phyloP scores from a whole-genome alignment of 2,329 filamentous ascomycete species.

The Fusarium tjaetaba region DNA sequence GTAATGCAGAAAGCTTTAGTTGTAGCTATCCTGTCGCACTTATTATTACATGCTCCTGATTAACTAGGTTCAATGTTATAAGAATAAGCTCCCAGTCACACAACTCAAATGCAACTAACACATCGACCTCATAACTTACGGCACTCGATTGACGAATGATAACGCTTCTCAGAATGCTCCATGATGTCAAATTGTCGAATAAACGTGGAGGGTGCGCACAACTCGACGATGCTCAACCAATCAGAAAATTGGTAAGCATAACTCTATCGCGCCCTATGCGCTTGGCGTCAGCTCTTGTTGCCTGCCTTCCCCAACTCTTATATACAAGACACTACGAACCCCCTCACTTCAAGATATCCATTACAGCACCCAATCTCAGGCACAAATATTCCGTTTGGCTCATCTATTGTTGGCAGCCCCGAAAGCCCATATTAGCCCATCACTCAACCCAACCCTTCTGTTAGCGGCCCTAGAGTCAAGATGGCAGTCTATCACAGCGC shows the following conservation, averaged over 20 bases:
- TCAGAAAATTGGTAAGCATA: neutral
- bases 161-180: accelerated
- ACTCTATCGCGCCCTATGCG: neutral
- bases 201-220: neutral
- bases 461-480: neutral
- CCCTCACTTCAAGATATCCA: neutral
- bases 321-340: neutral
- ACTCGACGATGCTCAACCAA: neutral
- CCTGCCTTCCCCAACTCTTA: neutral
- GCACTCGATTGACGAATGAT: neutral
- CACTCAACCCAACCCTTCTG: neutral
- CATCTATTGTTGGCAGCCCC: neutral
- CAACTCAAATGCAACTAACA: neutral
- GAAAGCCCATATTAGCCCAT: neutral
- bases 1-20: neutral
- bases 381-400: accelerated
- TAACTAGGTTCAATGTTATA: neutral
- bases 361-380: neutral
- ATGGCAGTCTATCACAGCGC: neutral
- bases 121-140: neutral
- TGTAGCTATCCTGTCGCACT: neutral
- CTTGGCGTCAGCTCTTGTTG: neutral
- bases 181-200: neutral
- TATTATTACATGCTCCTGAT: neutral
- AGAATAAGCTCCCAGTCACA: neutral